A percentile compares a stretch with the other conserved stretches of the same genome.
Conservation (phyloP, 495 filamentous ascomycete species). For the Lophium mytilinum region DNA sequence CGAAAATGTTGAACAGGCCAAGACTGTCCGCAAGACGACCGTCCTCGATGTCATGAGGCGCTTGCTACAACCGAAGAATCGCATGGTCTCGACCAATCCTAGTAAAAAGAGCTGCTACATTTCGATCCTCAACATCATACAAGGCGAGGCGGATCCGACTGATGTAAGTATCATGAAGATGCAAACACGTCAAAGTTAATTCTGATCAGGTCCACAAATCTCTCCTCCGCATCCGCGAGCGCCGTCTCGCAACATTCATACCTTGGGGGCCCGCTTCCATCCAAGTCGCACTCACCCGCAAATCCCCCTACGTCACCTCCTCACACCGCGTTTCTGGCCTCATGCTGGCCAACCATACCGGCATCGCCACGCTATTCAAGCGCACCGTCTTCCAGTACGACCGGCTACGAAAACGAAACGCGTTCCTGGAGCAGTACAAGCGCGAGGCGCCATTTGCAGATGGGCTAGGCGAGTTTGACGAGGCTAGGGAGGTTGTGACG, state of each 20-base stretch:
- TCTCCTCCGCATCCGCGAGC: conserved; percentile 88
- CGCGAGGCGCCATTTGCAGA: conserved; percentile 87
- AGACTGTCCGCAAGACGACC: conserved; percentile 94
- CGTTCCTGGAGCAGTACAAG: conserved; percentile 92
- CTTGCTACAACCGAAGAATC: conserved; percentile 92
- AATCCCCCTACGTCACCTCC: conserved; percentile 83
- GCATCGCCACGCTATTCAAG: conserved; percentile 93
- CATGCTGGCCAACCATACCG: conserved; percentile 97
- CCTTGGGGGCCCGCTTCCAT: conserved; percentile 99
- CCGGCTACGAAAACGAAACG: conserved; percentile 87
- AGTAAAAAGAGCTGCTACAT: conserved; percentile 98
- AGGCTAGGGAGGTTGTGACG: conserved; percentile 78
- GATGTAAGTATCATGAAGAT: conserved; percentile 48
- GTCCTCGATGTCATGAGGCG: conserved; percentile 96
- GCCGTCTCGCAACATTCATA: conserved; percentile 89
- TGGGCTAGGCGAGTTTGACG: conserved; percentile 89
- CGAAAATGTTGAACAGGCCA: conserved; percentile 90
- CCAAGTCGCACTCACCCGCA: conserved; percentile 92
- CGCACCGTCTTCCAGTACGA: conserved; percentile 86
- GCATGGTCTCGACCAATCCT: conserved; percentile 94
- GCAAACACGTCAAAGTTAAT: background rate
- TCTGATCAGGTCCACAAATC: conserved; percentile 73
- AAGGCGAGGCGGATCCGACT: conserved; percentile 93
- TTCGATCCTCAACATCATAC: conserved; percentile 96
- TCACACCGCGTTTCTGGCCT: conserved; percentile 90